These are phyloP conservation scores for Colletotrichum noveboracense DNA, from an alignment of 2,329 filamentous ascomycete genomes.

Conservation along the genomic window DNA sequence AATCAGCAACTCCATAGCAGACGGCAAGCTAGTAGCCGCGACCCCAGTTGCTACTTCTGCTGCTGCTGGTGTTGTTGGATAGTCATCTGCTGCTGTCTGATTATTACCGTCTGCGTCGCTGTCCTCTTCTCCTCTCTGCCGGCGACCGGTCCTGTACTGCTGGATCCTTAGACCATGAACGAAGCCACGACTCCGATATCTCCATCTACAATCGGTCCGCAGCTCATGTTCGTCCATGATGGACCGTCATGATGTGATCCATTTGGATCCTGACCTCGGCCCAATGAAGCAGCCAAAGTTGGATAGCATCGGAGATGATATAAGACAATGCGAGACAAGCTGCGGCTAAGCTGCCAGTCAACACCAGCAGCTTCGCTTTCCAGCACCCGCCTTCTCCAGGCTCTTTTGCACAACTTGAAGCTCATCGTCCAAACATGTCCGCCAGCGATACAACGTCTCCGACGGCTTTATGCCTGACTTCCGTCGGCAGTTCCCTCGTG, in stretches of 20 bases:
- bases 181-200: too few relatives aligned
- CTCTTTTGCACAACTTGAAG: not conserved
- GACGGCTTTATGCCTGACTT: not conserved
- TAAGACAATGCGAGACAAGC: not conserved
- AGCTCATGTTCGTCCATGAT: not conserved
- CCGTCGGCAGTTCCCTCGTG: not conserved
- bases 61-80: slow-evolving; percentile 1
- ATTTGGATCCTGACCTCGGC: not conserved
- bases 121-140: not conserved
- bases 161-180: not conserved
- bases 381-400: not conserved
- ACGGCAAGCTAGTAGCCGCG: not conserved
- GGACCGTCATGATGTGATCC: not conserved
- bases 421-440: not conserved
- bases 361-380: not conserved
- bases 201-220: not conserved
- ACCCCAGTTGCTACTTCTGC: not conserved
- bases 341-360: not conserved
- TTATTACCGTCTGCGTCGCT: not conserved
- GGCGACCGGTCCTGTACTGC: not conserved
- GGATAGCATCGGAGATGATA: not conserved
- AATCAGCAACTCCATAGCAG: not conserved
- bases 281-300: not conserved
- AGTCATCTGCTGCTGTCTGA: not conserved
- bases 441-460: not conserved